phyloP scores from a whole-genome alignment of 2,329 filamentous ascomycete species.

The Trichophyton mentagrophytes region DNA sequence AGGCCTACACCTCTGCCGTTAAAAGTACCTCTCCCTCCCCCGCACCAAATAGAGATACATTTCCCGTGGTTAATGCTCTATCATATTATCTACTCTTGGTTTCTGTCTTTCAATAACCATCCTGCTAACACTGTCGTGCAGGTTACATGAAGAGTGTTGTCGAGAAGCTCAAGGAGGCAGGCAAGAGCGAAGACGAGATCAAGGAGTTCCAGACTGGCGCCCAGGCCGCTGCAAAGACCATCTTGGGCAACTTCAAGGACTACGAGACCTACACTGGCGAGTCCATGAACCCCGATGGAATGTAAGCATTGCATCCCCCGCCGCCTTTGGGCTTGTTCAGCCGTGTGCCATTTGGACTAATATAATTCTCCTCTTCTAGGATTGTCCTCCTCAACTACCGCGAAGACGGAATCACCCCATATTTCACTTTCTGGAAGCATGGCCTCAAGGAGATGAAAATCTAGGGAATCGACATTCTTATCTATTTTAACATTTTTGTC shows the following conservation, averaged over 20 bases:
- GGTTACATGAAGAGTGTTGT: conserved; percentile 90
- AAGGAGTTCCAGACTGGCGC: conserved; percentile 70
- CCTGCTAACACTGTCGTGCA: conserved; percentile 23
- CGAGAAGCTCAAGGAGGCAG: conserved; percentile 50
- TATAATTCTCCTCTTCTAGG: conserved; percentile 35
- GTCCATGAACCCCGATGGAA: conserved; percentile 84
- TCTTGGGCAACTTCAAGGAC: conserved; percentile 84
- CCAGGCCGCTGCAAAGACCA: conserved; percentile 63
- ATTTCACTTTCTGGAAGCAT: conserved; percentile 87
- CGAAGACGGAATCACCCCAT: conserved; percentile 87
- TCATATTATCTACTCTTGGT: background rate
- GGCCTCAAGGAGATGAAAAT: conserved; percentile 84
- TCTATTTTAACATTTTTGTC: background rate
- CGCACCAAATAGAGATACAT: too few species aligned
- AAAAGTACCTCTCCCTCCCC: conserved; percentile 51
- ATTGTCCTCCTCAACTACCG: conserved; percentile 93
- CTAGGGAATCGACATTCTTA: conserved; percentile 36
- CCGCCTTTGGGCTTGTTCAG: background rate
- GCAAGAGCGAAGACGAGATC: conserved; percentile 52
- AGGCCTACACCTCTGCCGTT: conserved; percentile 34
- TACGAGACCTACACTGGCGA: conserved; percentile 90
- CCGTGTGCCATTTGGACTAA: background rate
- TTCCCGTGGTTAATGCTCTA: background rate
- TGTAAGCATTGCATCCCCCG: conserved; percentile 49
- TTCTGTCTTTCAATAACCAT: conserved; percentile 10